Percentiles rank a stretch among this genome's conserved stretches.
These are phyloP conservation scores for Exophiala xenobiotica DNA, from an alignment of 2,329 filamentous ascomycete species.

Conservation along the genomic window DNA sequence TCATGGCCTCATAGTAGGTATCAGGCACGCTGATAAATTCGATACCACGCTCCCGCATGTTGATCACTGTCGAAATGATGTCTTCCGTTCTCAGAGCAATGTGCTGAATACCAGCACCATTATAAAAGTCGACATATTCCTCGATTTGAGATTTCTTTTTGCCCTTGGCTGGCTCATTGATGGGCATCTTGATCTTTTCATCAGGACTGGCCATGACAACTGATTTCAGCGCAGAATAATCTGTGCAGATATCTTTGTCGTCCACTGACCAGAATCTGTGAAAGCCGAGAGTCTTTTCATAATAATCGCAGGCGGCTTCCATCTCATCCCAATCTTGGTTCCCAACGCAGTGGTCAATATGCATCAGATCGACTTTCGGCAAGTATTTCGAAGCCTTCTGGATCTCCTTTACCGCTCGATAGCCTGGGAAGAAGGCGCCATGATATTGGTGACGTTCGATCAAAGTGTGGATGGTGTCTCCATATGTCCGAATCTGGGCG, in stretches of 20 bases:
- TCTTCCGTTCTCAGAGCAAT: constrained; percentile 81
- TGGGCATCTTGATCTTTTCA: constrained; percentile 93
- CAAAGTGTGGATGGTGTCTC: constrained; percentile 91
- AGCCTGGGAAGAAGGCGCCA: constrained; percentile 82
- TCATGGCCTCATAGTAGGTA: constrained; percentile 83
- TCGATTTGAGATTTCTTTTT: constrained; percentile 94
- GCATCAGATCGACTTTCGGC: constrained; percentile 65
- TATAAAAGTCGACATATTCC: constrained; percentile 88
- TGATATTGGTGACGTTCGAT: constrained; percentile 70
- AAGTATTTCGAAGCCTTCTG: constrained; percentile 53
- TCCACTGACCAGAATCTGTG: constrained; percentile 98
- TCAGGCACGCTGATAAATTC: constrained; percentile 88
- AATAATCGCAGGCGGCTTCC: constrained; percentile 66
- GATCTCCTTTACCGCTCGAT: constrained; percentile 52
- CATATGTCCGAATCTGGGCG: constrained; percentile 86
- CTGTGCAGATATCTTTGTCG: constrained; percentile 87
- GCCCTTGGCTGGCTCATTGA: constrained; percentile 89
- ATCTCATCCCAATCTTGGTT: constrained; percentile 97
- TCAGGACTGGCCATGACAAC: constrained; percentile 88
- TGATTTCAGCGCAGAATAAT: constrained; percentile 83
- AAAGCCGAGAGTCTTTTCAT: constrained; percentile 86
- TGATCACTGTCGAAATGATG: constrained; percentile 74
- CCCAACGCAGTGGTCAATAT: constrained; percentile 94
- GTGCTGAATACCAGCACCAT: constrained; percentile 87
- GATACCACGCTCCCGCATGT: constrained; percentile 80